These are phyloP conservation scores for Flammula alnicola DNA, from an alignment of 1,284 basidiomycete species.

Conservation along the genomic window DNA sequence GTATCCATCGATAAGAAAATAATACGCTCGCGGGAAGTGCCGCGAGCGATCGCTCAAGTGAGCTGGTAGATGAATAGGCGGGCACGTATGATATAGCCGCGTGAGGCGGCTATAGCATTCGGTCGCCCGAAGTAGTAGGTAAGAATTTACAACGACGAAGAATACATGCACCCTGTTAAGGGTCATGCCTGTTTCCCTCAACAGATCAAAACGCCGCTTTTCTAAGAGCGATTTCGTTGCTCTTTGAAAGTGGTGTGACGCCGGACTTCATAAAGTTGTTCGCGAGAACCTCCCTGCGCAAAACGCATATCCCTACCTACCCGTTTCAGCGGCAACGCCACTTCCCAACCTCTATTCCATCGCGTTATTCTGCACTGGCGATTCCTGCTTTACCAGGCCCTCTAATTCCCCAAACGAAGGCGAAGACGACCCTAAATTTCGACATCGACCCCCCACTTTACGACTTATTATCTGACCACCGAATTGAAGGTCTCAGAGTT, in stretches of 20 bases:
- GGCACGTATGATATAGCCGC: too few species aligned
- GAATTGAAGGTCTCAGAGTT: constrained; percentile 29
- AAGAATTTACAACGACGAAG: too few species aligned
- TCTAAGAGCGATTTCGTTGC: constrained; percentile 24
- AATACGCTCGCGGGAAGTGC: too few species aligned
- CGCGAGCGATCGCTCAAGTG: too few species aligned
- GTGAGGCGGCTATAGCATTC: too few species aligned
- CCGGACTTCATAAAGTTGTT: constrained; percentile 27
- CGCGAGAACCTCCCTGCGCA: constrained; percentile 12
- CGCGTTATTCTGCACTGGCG: constrained; percentile 5
- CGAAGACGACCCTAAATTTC: constrained; percentile 6
- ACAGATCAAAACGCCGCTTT: constrained; percentile 28
- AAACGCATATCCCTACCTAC: constrained; percentile 33
- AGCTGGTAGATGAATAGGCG: too few species aligned
- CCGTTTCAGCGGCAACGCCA: constrained; percentile 36
- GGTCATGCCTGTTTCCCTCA: too few species aligned
- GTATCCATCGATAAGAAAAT: too few species aligned
- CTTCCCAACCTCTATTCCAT: constrained; percentile 29
- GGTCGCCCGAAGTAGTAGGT: too few species aligned
- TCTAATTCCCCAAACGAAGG: background rate
- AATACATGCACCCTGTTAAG: too few species aligned
- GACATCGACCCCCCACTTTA: constrained; percentile 22
- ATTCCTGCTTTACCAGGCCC: background rate
- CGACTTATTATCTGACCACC: constrained; percentile 31
- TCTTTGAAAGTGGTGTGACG: constrained; percentile 28